Percentiles rank a stretch among this genome's conserved stretches.
phyloP scores from a whole-genome alignment of 345 rosid genomes.

The Moricandia arvensis region DNA sequence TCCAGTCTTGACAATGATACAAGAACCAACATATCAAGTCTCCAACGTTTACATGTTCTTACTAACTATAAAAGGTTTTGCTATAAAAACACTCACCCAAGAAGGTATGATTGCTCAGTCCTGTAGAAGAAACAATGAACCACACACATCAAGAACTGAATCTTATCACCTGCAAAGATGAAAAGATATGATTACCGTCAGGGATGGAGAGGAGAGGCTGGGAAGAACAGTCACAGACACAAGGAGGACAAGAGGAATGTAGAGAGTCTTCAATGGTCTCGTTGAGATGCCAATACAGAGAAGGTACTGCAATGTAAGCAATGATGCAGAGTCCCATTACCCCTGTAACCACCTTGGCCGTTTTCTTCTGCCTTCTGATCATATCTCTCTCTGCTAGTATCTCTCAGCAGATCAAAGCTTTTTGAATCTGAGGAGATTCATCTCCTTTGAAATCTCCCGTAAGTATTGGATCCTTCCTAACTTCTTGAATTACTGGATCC shows the following conservation, averaged over 20 bases:
- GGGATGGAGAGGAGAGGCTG: constrained; percentile 52
- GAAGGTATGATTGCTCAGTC: constrained; percentile 48
- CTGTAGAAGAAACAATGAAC: constrained; percentile 38
- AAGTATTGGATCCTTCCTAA: constrained; percentile 28
- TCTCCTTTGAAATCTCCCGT: constrained; percentile 19
- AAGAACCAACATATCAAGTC: constrained; percentile 15
- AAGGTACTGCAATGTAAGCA: constrained; percentile 50
- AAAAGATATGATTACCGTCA: constrained; percentile 37
- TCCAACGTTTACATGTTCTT: neutral
- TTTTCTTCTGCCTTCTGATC: constrained; percentile 46
- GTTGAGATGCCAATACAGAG: constrained; percentile 57
- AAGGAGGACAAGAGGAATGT: constrained; percentile 46
- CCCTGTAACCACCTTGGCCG: constrained; percentile 38
- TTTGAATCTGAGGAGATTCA: constrained; percentile 26
- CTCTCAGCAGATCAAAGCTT: constrained; percentile 14
- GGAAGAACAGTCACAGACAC: constrained; percentile 63
- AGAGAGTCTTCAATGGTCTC: constrained; percentile 39
- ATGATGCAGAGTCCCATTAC: constrained; percentile 47
- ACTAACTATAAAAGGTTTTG: neutral
- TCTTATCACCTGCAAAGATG: neutral
- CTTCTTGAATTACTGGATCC: neutral
- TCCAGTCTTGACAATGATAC: constrained; percentile 46
- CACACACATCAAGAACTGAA: neutral
- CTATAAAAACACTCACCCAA: constrained; percentile 42
- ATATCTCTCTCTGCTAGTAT: constrained; percentile 15